Evolutionary conservation across 768 basidiomycete species (phyloP).

Genomic region (Lactarius evosmus): DNA sequence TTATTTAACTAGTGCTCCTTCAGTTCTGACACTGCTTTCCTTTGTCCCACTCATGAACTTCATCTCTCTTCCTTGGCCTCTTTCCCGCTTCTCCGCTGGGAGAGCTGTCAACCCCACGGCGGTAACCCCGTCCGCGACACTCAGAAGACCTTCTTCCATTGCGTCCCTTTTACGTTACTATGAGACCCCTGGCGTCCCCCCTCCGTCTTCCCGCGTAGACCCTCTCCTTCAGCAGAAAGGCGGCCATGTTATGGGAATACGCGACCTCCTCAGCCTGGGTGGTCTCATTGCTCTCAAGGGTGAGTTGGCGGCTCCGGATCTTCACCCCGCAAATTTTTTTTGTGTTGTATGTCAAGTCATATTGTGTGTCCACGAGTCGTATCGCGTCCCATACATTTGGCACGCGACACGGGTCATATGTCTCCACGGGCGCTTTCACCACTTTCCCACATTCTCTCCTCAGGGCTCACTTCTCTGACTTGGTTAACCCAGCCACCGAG

Average conservation of each 20-base stretch:
- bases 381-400: neutral
- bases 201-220: constrained; percentile 72
- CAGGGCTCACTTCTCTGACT: constrained; percentile 38
- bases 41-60: constrained; percentile 8
- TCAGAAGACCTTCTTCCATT: constrained; percentile 16
- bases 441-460: constrained; percentile 3
- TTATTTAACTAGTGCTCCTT: neutral
- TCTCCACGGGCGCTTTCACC: constrained; percentile 1
- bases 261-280: constrained; percentile 73
- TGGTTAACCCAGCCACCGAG: constrained; percentile 36
- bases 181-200: constrained; percentile 62
- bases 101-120: neutral
- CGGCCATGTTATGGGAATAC: constrained; percentile 53
- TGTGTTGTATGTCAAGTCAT: neutral
- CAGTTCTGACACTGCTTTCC: neutral
- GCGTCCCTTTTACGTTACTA: constrained; percentile 41
- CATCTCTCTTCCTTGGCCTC: constrained; percentile 30
- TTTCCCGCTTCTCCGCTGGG: constrained; percentile 27
- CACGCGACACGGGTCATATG: constrained; percentile 19
- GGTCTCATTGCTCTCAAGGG: constrained; percentile 38
- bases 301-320: constrained; percentile 12
- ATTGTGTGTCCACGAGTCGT: constrained; percentile 2
- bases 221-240: constrained; percentile 60
- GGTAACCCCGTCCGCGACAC: constrained; percentile 8
- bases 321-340: neutral